Conservation (phyloP, 78 protist species). For the Dictyostelium purpureum region DNA sequence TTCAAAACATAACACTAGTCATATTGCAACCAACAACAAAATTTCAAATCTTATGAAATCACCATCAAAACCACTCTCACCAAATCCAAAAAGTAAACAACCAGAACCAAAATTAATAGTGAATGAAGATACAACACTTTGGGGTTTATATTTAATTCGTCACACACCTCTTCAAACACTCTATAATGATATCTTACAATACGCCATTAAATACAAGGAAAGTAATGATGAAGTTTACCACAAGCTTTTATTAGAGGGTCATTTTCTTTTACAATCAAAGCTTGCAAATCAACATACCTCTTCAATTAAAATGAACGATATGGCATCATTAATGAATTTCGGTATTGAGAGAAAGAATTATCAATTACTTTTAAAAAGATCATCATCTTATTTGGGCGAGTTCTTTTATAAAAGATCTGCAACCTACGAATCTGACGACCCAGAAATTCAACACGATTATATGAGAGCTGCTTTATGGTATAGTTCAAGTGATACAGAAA, state of each 20-base stretch:
- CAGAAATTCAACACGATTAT: conserved; percentile 47
- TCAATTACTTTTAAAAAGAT: conserved; percentile 28
- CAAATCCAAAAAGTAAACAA: conserved; percentile 40
- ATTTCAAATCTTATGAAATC: conserved; percentile 26
- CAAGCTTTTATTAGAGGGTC: conserved; percentile 55
- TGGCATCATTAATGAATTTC: conserved; percentile 34
- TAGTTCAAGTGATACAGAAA: conserved; percentile 69
- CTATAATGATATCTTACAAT: conserved; percentile 49
- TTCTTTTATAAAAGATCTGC: conserved; percentile 31
- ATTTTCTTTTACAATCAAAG: conserved; percentile 55
- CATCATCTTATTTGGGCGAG: conserved; percentile 54
- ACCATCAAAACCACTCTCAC: conserved; percentile 29
- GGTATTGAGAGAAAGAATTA: conserved; percentile 60
- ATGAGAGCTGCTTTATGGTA: conserved; percentile 80
- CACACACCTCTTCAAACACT: conserved; percentile 68
- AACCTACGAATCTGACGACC: conserved; percentile 19
- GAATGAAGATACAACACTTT: neutral
- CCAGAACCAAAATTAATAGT: neutral
- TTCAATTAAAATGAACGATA: conserved; percentile 47
- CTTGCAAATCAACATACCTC: conserved; percentile 46
- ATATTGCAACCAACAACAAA: neutral
- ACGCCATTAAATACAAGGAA: conserved; percentile 19
- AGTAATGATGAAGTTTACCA: conserved; percentile 75
- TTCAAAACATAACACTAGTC: neutral
- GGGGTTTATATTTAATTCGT: conserved; percentile 42